phyloP scores from a whole-genome alignment of 768 basidiomycete species.

The Steccherinum ochraceum region DNA sequence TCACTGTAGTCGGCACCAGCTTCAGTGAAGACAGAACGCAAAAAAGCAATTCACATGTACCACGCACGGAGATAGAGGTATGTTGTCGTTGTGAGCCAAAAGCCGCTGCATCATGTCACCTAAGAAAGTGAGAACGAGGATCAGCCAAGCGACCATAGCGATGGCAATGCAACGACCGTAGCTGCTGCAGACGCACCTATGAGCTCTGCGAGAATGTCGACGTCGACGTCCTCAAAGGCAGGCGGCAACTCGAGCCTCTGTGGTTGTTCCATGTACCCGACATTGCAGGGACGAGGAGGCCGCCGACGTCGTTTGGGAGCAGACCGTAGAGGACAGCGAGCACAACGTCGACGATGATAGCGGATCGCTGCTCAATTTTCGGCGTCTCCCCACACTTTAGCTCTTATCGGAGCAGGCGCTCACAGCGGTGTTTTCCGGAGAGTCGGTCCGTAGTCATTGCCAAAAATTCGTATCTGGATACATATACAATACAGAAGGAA shows the following conservation, averaged over 20 bases:
- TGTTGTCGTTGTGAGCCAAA: conserved; percentile 93
- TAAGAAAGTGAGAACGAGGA: conserved; percentile 29
- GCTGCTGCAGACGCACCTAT: conserved; percentile 54
- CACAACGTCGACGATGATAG: no score
- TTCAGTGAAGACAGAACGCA: conserved; percentile 26
- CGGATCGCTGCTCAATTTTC: no score
- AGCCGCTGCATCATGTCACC: conserved; percentile 96
- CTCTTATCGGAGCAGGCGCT: no score
- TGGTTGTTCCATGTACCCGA: conserved; percentile 73
- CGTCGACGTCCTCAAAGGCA: conserved; percentile 77
- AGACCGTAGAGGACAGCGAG: no score
- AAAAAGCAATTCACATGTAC: no score
- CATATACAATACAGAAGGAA: no score
- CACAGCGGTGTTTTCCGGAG: no score
- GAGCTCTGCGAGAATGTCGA: conserved; percentile 80
- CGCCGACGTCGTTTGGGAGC: background rate
- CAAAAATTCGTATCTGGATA: no score
- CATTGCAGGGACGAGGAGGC: conserved; percentile 43
- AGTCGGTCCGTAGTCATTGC: no score
- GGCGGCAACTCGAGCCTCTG: conserved; percentile 75
- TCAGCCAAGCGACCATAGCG: conserved; percentile 1
- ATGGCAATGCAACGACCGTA: background rate
- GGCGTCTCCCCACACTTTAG: no score
- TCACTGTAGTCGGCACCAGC: conserved; percentile 57
- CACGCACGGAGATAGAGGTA: conserved; percentile 75